phyloP scores from a whole-genome alignment of 2,329 filamentous ascomycete genomes.

The Xylaria arbuscula region DNA sequence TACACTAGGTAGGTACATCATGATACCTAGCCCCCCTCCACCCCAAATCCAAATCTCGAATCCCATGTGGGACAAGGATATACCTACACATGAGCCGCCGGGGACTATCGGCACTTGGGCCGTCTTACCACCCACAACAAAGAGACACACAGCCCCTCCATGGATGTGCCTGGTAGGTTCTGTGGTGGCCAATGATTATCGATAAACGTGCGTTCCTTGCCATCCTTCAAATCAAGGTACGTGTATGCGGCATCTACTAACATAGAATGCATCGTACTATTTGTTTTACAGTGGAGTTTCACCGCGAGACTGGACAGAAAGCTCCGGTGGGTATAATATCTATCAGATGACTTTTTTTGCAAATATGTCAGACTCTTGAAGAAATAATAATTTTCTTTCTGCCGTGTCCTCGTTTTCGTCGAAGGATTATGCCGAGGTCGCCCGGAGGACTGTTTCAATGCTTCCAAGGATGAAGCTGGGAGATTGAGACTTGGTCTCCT shows the following conservation, averaged over 20 bases:
- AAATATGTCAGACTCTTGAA: neutral
- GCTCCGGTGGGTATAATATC: neutral
- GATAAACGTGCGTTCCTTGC: neutral
- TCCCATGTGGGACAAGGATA: slow-evolving; percentile 12
- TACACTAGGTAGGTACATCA: neutral
- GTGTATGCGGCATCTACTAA: neutral
- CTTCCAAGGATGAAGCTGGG: neutral
- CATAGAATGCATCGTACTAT: neutral
- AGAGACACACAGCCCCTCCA: neutral
- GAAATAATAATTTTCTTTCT: neutral
- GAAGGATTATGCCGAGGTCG: slow-evolving; percentile 1
- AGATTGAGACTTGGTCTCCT: neutral
- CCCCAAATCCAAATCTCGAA: slow-evolving; percentile 2
- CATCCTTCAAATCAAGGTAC: neutral
- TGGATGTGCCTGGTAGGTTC: neutral
- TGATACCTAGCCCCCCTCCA: neutral
- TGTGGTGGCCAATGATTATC: neutral
- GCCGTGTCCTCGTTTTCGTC: neutral
- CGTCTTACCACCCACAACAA: neutral
- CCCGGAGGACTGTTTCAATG: neutral
- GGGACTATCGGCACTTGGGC: slow-evolving; percentile 15
- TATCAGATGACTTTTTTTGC: neutral
- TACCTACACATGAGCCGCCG: neutral
- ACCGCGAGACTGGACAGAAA: neutral
- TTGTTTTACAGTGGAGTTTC: neutral